Evolutionary conservation across 2,329 filamentous ascomycete genomes (phyloP).

Genomic region (Sphaceloma murrayae): DNA sequence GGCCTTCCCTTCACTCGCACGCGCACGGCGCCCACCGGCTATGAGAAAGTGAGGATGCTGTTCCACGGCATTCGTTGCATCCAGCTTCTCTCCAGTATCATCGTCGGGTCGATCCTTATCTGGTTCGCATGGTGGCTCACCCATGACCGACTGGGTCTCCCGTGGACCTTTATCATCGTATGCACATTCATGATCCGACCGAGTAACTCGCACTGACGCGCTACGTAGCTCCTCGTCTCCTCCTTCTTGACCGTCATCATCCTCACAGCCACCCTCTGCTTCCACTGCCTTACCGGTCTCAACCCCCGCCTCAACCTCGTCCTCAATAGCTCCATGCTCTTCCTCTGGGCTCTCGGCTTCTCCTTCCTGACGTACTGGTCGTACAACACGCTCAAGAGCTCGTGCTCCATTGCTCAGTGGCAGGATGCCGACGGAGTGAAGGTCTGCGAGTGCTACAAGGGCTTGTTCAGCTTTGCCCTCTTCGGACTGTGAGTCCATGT

Average conservation of each 20-base stretch:
- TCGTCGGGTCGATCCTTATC: slow-evolving; percentile 46
- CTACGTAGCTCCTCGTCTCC: slow-evolving; percentile 41
- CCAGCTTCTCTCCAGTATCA: slow-evolving; percentile 36
- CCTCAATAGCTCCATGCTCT: slow-evolving; percentile 39
- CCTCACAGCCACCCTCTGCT: slow-evolving; percentile 39
- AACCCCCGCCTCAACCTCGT: slow-evolving; percentile 43
- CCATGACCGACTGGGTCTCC: slow-evolving; percentile 42
- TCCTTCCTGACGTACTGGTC: slow-evolving; percentile 46
- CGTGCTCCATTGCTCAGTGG: slow-evolving; percentile 45
- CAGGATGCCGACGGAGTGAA: slow-evolving; percentile 45
- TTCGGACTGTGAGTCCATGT: slow-evolving; percentile 33
- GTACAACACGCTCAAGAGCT: slow-evolving; percentile 42
- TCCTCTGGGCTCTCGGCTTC: slow-evolving; percentile 46
- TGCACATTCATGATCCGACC: slow-evolving; percentile 20
- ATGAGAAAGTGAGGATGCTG: slow-evolving; percentile 31
- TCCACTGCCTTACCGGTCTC: slow-evolving; percentile 45
- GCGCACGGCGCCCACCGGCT: slow-evolving; percentile 34
- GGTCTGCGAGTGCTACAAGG: slow-evolving; percentile 51
- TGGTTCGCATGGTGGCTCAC: slow-evolving; percentile 48
- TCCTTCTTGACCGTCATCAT: slow-evolving; percentile 44
- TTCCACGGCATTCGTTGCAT: slow-evolving; percentile 36
- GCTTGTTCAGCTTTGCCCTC: slow-evolving; percentile 48
- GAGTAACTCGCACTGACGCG: not conserved
- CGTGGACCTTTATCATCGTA: slow-evolving; percentile 53
- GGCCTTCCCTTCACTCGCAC: slow-evolving; percentile 19